Base-by-base conservation (phyloP, 306 rosid genomes). In the Malus sylvestris region DNA sequence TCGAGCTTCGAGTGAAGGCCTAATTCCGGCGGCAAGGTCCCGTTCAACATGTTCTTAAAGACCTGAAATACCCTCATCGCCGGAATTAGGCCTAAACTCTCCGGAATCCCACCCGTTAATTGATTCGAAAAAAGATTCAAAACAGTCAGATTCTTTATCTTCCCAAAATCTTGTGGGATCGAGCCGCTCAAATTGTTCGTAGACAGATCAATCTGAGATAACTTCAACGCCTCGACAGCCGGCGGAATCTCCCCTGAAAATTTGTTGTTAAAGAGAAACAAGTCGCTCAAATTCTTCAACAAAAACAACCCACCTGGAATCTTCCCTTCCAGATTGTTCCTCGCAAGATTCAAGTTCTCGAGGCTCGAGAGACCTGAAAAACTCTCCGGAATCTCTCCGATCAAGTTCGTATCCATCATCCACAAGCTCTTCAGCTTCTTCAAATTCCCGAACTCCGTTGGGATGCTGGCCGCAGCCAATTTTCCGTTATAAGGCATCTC, bases 1-100 rank as follows among this genome's bases (percentile, higher is more conserved):
- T 74, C 79, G n/a, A 91, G 90, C 85, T 83, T 79, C 6, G 97
- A 93, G 79, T 86, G 65, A 35, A 77, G 71, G 63, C 98, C 98
- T 2, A 93, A 15, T 45, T 91, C 97, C 12, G 81, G 79, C 33
- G 98, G 98, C 85, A 93, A n/a, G 53, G 85, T 85, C 58, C 97
- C 98, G 49, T 82, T 91, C 80, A 93, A 71, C 79, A 80, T 81
- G 82, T 93, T 93, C 49, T 40, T 72, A 20, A 86, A 93, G 30
- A 86, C 79, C 66, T 67, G 83, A n/a, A 93, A 87, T 8, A 5
- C 4, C 72, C 58, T 66, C 5, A 93, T 82, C 71, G 53, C 79
- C 51, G 85, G 79, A 25, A 89, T 68, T 16, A 73, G 68, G 69
- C 96, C 92, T 80, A 93, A 61, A 68, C 88, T 52, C 4, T 6